phyloP scores from a whole-genome alignment of 169 alveolate genomes.

The Eimeria tenella region DNA sequence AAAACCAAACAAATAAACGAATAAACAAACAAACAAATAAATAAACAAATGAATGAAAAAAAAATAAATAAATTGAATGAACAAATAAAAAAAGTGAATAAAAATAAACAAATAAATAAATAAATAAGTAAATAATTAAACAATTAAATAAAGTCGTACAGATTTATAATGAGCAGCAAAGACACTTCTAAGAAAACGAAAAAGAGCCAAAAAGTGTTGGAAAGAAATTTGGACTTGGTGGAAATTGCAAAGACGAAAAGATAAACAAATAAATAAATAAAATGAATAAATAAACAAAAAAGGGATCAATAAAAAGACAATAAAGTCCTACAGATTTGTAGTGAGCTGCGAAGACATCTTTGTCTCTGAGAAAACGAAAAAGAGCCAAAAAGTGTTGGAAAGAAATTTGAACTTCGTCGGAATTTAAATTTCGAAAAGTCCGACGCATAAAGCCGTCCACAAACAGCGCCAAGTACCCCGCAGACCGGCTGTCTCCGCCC shows the following conservation, averaged over 20 bases:
- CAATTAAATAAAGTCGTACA: background rate
- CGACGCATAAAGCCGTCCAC: background rate
- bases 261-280: background rate
- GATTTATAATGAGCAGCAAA: conserved; percentile 81
- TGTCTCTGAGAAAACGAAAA: conserved; percentile 80
- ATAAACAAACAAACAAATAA: too few species aligned
- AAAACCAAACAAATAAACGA: too few species aligned
- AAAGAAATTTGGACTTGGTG: background rate
- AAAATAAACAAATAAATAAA: background rate
- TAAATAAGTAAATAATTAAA: background rate
- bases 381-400: background rate
- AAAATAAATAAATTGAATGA: background rate
- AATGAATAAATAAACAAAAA: background rate
- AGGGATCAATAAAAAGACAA: background rate
- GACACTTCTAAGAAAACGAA: conserved; percentile 80
- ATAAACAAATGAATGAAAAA: background rate
- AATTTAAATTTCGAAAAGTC: background rate
- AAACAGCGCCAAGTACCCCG: background rate
- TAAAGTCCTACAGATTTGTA: conserved; percentile 71
- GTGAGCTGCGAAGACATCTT: conserved; percentile 82
- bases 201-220: conserved; percentile 77
- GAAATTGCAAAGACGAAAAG: background rate
- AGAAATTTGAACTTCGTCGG: background rate
- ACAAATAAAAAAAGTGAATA: background rate
- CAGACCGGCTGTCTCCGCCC: background rate